Conservation (phyloP, 108 stramenopile genomes). For the Aurantiochytrium sp. region DNA sequence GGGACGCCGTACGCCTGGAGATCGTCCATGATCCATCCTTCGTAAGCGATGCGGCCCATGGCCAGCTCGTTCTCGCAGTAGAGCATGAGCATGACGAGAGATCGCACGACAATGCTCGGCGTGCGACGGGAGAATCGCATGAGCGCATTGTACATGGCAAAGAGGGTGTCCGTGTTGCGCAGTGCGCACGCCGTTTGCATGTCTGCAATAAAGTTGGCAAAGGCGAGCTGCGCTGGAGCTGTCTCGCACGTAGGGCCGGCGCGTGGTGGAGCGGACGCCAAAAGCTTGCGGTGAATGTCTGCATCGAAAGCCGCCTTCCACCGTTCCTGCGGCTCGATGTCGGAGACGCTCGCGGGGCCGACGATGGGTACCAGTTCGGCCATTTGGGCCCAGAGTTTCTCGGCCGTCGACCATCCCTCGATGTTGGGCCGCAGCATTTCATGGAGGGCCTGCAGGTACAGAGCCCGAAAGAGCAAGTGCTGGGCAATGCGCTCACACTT, state of each 20-base stretch:
- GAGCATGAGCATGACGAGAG: background rate
- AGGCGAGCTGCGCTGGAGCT: background rate
- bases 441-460: background rate
- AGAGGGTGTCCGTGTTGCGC: background rate
- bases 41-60: background rate
- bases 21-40: background rate
- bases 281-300: background rate
- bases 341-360: background rate
- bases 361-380: background rate
- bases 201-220: background rate
- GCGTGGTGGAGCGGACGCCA: background rate
- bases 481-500: background rate
- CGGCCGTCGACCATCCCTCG: background rate
- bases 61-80: background rate
- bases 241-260: background rate
- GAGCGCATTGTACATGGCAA: background rate
- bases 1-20: background rate
- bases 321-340: background rate
- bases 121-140: background rate
- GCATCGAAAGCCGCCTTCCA: background rate
- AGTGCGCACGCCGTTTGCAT: background rate
- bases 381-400: background rate
- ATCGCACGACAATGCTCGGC: background rate
- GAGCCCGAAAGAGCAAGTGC: background rate
- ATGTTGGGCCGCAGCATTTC: background rate